Base-by-base conservation (phyloP, 345 rosid species). In the Carallia brachiata region DNA sequence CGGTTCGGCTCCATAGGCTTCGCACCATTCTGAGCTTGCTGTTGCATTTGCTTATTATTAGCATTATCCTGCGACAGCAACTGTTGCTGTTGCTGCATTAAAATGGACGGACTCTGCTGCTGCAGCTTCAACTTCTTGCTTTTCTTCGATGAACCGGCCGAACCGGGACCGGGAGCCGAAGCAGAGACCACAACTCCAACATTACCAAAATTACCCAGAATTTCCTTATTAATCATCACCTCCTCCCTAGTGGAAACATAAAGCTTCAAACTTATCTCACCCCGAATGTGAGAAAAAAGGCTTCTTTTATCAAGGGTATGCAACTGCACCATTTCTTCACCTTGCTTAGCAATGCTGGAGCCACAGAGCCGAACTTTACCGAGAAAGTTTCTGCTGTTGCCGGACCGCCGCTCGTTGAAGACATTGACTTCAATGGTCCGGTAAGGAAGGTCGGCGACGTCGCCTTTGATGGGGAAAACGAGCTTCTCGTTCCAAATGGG, bases 401-500 rank as follows among this genome's bases (percentile, higher is more conserved):
- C 73, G 1, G 90, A 86, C 77, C 84, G 74, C 52, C 82, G 75
- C 72, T 88, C 92, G 72, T 90, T 90, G 66, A 82, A 90, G 39
- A 90, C 85, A 61, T 73, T 82, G 55, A 86, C 81, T 7, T 88
- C 89, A 0, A 90, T 17, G n/a, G 79, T 73, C 27, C 84, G 77
- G 73, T 88, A 86, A 62, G 87, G 84, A 31, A 88, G 88, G 60
- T 83, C 88, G 6, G 79, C 83, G 30, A 69, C 74, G 62, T 86
- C 70, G 62, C 86, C 84, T 5, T 73, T 71, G 17, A 88, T 59
- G 52, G 77, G 84, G 63, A 90, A 85, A 23, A 88, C 82, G 40
- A 90, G 87, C 80, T 86, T 84, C 86, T 90, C 89, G 59, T 88
- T 90, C 92, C 96, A 90, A 62, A 84, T 77, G 13, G 96, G 92